Evolutionary conservation across 2,329 filamentous ascomycete genomes (phyloP).

Genomic region (Fusarium incarnatum): DNA sequence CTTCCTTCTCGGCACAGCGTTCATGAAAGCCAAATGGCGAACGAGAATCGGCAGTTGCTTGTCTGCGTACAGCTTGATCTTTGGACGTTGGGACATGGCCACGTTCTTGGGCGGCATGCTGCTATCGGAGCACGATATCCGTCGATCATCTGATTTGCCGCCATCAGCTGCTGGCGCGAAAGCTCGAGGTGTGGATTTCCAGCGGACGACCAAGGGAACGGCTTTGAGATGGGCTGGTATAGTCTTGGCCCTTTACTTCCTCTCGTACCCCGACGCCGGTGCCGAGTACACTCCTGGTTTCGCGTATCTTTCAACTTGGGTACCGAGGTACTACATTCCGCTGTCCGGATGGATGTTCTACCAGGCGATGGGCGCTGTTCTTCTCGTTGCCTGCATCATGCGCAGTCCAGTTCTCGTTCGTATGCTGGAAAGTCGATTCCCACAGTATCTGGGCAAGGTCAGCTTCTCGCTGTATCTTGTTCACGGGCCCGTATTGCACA

Average conservation of each 20-base stretch:
- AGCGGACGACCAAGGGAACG: constrained; percentile 23
- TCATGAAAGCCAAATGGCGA: constrained; percentile 52
- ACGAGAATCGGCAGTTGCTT: constrained; percentile 47
- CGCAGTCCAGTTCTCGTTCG: constrained; percentile 47
- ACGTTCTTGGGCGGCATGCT: constrained; percentile 54
- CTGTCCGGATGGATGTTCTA: constrained; percentile 56
- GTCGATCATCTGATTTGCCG: constrained; percentile 34
- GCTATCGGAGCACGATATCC: constrained; percentile 54
- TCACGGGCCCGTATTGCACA: constrained; percentile 68
- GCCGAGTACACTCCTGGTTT: constrained; percentile 56
- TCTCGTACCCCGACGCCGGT: constrained; percentile 55
- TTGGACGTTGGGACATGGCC: constrained; percentile 57
- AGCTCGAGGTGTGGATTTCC: constrained; percentile 10
- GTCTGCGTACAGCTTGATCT: constrained; percentile 50
- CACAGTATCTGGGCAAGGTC: constrained; percentile 55
- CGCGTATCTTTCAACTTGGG: constrained; percentile 48
- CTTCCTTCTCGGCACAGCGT: constrained; percentile 54
- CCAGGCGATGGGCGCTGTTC: constrained; percentile 53
- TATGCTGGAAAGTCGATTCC: constrained; percentile 47
- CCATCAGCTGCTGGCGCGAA: constrained; percentile 29
- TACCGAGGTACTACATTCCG: constrained; percentile 53
- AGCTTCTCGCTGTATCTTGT: constrained; percentile 58
- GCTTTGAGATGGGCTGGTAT: constrained; percentile 46
- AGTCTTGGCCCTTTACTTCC: constrained; percentile 52
- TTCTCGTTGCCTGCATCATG: constrained; percentile 52